A percentile compares a stretch with the other conserved stretches of the same genome.
Evolutionary conservation across 2,329 filamentous ascomycete species (phyloP).

Genomic region (Ceratocystis harringtonii): DNA sequence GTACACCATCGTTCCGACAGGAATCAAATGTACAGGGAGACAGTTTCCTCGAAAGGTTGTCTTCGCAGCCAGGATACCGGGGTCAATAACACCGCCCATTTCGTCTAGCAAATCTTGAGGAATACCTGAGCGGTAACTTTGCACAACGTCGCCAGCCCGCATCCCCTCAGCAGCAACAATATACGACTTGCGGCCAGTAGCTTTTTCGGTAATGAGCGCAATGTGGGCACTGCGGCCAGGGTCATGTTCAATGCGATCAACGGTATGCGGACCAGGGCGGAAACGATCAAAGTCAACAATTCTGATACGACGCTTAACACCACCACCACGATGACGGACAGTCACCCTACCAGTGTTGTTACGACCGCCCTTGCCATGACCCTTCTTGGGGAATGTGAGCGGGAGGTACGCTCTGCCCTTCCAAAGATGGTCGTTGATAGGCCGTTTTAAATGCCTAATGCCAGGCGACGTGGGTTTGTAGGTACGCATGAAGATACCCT

Average conservation of each 20-base stretch:
- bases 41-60: slow-evolving; percentile 93
- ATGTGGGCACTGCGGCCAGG: slow-evolving; percentile 88
- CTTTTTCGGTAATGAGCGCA: slow-evolving; percentile 63
- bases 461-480: slow-evolving; percentile 92
- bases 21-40: slow-evolving; percentile 87
- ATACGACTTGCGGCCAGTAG: slow-evolving; percentile 66
- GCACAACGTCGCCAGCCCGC: slow-evolving; percentile 76
- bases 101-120: slow-evolving; percentile 71
- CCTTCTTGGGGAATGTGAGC: slow-evolving; percentile 83
- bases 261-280: slow-evolving; percentile 65
- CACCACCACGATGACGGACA: slow-evolving; percentile 82
- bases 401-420: slow-evolving; percentile 72
- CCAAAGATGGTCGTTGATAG: slow-evolving; percentile 94
- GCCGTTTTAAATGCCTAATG: slow-evolving; percentile 76
- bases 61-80: slow-evolving; percentile 86
- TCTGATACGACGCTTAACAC: slow-evolving; percentile 79
- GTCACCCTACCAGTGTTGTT: slow-evolving; percentile 79
- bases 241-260: slow-evolving; percentile 93
- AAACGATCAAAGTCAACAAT: slow-evolving; percentile 77
- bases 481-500: slow-evolving; percentile 47
- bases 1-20: slow-evolving; percentile 82
- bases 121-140: slow-evolving; percentile 84
- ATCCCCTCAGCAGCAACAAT: slow-evolving; percentile 92
- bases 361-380: slow-evolving; percentile 80
- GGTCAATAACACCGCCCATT: slow-evolving; percentile 88